Evolutionary conservation across 1,139 yeast species (phyloP).

Genomic region (Wickerhamomyces sp.): DNA sequence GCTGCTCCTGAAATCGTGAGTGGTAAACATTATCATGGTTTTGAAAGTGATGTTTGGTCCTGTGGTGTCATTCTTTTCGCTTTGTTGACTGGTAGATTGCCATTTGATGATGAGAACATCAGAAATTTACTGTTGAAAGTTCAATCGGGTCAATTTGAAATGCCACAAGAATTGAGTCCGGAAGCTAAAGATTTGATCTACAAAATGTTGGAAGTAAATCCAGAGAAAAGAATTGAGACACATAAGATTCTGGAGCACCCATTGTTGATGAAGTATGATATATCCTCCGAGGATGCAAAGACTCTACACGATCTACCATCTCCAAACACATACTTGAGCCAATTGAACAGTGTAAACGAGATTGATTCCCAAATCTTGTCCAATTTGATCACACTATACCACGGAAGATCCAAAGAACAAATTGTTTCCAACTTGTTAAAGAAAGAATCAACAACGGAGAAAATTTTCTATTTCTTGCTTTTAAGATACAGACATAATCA

Average conservation of each 20-base stretch:
- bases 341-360: conserved; percentile 40
- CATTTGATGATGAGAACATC: conserved; percentile 78
- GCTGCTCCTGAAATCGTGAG: conserved; percentile 85
- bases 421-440: conserved; percentile 49
- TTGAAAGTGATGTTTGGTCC: conserved; percentile 83
- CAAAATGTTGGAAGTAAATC: conserved; percentile 75
- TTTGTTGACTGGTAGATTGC: conserved; percentile 69
- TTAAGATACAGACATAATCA: conserved; percentile 34
- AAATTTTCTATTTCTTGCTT: conserved; percentile 67
- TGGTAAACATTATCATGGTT: conserved; percentile 74
- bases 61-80: conserved; percentile 82
- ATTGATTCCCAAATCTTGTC: conserved; percentile 62
- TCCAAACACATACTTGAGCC: conserved; percentile 54
- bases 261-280: conserved; percentile 54
- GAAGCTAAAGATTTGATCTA: conserved; percentile 70
- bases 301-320: conserved; percentile 52
- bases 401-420: conserved; percentile 56
- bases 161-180: conserved; percentile 58
- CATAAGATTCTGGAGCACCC: conserved; percentile 75
- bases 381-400: conserved; percentile 70
- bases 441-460: conserved; percentile 63
- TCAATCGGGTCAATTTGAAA: conserved; percentile 67
- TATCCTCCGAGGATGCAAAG: conserved; percentile 31
- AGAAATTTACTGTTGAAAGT: conserved; percentile 66
- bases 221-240: conserved; percentile 69